These are phyloP conservation scores for Aciculosporium take DNA, from an alignment of 2,329 filamentous ascomycete species.

Conservation along the genomic window DNA sequence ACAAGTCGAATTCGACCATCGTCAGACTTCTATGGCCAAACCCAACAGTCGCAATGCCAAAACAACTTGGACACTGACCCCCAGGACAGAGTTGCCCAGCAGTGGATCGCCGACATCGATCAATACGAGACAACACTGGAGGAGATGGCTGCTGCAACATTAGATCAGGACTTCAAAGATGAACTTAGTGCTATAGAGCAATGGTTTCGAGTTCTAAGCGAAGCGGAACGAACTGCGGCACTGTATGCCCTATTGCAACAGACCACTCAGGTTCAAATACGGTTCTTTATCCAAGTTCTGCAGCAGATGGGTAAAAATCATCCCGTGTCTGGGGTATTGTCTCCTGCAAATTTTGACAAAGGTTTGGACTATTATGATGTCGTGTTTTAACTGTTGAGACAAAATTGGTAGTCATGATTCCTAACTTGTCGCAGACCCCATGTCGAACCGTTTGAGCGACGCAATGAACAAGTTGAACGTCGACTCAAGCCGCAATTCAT, in stretches of 20 bases:
- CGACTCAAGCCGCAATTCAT: conserved; percentile 73
- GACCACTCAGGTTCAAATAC: conserved; percentile 96
- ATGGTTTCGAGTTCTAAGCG: conserved; percentile 96
- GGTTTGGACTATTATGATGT: conserved; percentile 35
- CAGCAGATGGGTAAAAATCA: conserved; percentile 99
- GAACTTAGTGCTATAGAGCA: conserved; percentile 97
- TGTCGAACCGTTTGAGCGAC: conserved; percentile 91
- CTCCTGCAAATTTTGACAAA: conserved; percentile 93
- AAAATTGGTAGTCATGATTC: conserved; percentile 7
- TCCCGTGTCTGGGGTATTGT: conserved; percentile 89
- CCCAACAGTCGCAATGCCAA: conserved; percentile 53
- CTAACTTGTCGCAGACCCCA: conserved; percentile 53
- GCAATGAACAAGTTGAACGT: conserved; percentile 92
- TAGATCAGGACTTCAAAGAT: conserved; percentile 99
- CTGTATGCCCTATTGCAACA: conserved; percentile 93
- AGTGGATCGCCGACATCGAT: conserved; percentile 98
- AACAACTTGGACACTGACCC: conserved; percentile 60
- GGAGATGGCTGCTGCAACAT: conserved; percentile 96
- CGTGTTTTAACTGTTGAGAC: background rate
- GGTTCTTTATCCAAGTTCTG: conserved; percentile 96
- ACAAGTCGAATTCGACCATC: conserved; percentile 79
- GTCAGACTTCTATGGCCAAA: conserved; percentile 83
- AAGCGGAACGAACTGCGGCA: conserved; percentile 89
- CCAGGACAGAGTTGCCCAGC: conserved; percentile 85
- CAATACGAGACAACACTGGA: conserved; percentile 98